phyloP scores from a whole-genome alignment of 495 filamentous ascomycete genomes.

The Polyplosphaeria fusca region DNA sequence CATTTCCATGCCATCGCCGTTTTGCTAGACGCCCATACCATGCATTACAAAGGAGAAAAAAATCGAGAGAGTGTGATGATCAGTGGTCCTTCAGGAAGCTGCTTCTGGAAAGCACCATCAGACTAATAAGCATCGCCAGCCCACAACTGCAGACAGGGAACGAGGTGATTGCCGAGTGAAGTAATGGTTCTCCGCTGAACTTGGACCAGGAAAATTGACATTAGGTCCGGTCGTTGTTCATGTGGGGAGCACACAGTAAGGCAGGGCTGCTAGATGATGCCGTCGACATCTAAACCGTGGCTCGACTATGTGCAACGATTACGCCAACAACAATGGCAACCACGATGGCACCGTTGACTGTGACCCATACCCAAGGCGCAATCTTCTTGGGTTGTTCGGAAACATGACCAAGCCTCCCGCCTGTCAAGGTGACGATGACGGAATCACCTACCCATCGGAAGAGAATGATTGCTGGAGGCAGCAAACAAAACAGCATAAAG shows the following conservation, averaged over 20 bases:
- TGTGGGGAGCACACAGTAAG: no score
- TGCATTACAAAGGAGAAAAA: constrained; percentile 8
- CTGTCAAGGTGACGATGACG: constrained; percentile 3
- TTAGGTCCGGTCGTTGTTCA: no score
- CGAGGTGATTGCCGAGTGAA: no score
- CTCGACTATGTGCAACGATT: constrained; percentile 6
- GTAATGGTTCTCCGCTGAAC: no score
- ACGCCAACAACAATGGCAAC: constrained; percentile 15
- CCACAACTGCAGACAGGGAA: no score
- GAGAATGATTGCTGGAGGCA: constrained; percentile 26
- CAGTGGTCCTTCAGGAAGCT: no score
- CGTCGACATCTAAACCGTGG: no score
- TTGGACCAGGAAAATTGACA: no score
- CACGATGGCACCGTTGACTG: constrained; percentile 2
- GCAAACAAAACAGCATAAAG: constrained; percentile 16
- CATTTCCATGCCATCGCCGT: background rate
- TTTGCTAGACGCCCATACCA: constrained; percentile 1
- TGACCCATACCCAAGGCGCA: constrained; percentile 9
- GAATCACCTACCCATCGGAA: constrained; percentile 15
- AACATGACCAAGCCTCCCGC: constrained; percentile 9
- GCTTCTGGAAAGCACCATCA: no score
- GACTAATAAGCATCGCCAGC: no score
- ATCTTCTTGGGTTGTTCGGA: constrained; percentile 8
- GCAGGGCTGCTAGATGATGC: no score
- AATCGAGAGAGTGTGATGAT: constrained; percentile 12